Conservation (phyloP, 371 early-diverging fungal genomes). For the Mucor circinelloides region DNA sequence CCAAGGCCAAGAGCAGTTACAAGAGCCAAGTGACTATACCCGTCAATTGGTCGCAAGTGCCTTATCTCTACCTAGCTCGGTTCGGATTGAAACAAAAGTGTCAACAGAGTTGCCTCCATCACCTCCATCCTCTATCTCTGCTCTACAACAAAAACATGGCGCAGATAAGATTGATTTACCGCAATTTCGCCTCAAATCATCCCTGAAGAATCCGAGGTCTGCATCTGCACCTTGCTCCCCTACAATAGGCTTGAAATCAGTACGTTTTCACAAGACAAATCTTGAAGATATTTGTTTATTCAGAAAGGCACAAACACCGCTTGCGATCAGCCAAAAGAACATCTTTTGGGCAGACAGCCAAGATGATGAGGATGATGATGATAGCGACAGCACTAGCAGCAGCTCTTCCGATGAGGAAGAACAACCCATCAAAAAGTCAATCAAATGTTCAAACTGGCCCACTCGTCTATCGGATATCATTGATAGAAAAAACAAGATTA, state of each 20-base stretch:
- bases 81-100: neutral
- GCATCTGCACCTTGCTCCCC: slow-evolving; percentile 31
- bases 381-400: neutral
- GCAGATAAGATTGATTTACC: slow-evolving; percentile 3
- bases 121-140: neutral
- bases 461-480: slow-evolving; percentile 24
- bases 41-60: slow-evolving; percentile 17
- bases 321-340: slow-evolving; percentile 12
- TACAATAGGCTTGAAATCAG: slow-evolving; percentile 22
- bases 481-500: slow-evolving; percentile 23
- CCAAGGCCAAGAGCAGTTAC: neutral
- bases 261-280: slow-evolving; percentile 21
- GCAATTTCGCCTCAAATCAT: slow-evolving; percentile 20
- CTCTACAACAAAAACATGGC: neutral
- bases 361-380: slow-evolving; percentile 17
- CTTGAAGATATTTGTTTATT: slow-evolving; percentile 29
- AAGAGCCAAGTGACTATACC: slow-evolving; percentile 17
- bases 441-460: slow-evolving; percentile 22
- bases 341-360: slow-evolving; percentile 25
- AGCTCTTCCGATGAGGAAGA: slow-evolving; percentile 6
- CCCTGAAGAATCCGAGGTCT: slow-evolving; percentile 22
- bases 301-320: slow-evolving; percentile 30
- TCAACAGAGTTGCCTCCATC: neutral
- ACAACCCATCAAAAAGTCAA: neutral
- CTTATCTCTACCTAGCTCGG: slow-evolving; percentile 9